Conservation (phyloP, 1,139 yeast species). For the Candida albicans region DNA sequence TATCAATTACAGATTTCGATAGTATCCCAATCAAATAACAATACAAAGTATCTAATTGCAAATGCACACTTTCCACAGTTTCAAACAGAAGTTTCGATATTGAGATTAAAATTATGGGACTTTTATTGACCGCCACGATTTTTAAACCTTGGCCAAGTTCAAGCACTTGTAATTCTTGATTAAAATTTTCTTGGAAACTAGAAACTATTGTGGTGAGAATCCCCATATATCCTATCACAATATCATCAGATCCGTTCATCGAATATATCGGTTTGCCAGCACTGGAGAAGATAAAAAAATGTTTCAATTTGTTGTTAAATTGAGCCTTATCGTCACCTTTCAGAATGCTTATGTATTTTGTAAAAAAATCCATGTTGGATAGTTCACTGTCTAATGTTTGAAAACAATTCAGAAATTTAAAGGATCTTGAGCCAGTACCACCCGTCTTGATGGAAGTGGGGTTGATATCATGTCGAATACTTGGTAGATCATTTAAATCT, state of each 20-base stretch:
- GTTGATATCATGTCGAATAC: background rate
- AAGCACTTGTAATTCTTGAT: constrained; percentile 31
- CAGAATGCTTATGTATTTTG: constrained; percentile 20
- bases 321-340: constrained; percentile 22
- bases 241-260: constrained; percentile 71
- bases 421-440: constrained; percentile 4
- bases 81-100: constrained; percentile 53
- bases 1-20: constrained; percentile 70
- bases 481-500: constrained; percentile 7
- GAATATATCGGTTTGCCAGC: constrained; percentile 95
- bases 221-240: constrained; percentile 74
- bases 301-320: constrained; percentile 55
- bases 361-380: constrained; percentile 17
- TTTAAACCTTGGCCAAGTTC: constrained; percentile 37
- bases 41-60: constrained; percentile 74
- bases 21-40: constrained; percentile 78
- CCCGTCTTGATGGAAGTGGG: constrained; percentile 1
- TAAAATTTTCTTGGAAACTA: constrained; percentile 50
- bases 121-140: constrained; percentile 61
- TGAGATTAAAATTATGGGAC: constrained; percentile 76
- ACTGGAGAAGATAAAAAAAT: constrained; percentile 77
- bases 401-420: constrained; percentile 11
- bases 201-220: constrained; percentile 67
- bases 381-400: background rate
- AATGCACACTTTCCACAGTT: constrained; percentile 33